Conservation (phyloP, 1,139 yeast species). For the Groenewaldozyma auringiensis region DNA sequence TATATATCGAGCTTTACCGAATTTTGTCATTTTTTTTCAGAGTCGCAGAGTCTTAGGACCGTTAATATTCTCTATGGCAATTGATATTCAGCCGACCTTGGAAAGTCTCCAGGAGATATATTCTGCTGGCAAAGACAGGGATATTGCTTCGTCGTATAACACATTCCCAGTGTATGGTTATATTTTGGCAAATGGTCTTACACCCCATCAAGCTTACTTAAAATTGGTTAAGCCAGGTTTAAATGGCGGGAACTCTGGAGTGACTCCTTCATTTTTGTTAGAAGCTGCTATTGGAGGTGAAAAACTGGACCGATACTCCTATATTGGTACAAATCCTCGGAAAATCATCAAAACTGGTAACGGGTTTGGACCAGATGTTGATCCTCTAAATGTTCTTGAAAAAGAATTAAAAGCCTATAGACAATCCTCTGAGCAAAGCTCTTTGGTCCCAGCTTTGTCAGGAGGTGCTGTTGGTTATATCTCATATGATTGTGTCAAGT, state of each 20-base stretch:
- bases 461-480: slow-evolving; percentile 97
- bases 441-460: slow-evolving; percentile 54
- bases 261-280: slow-evolving; percentile 66
- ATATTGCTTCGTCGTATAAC: slow-evolving; percentile 30
- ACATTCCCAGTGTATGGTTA: slow-evolving; percentile 74
- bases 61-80: not conserved
- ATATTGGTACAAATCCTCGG: slow-evolving; percentile 79
- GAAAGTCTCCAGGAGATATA: slow-evolving; percentile 11
- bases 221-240: slow-evolving; percentile 65
- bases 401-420: slow-evolving; percentile 54
- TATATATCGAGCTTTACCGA: too few relatives aligned
- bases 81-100: slow-evolving; percentile 15
- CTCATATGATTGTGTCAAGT: slow-evolving; percentile 91
- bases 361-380: slow-evolving; percentile 51
- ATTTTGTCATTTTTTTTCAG: too few relatives aligned
- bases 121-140: slow-evolving; percentile 9
- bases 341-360: slow-evolving; percentile 74
- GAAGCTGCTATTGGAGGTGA: slow-evolving; percentile 90
- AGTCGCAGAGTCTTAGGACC: not conserved
- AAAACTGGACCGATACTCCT: slow-evolving; percentile 80
- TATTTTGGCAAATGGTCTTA: slow-evolving; percentile 66
- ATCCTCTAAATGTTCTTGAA: slow-evolving; percentile 72
- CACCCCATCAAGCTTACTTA: slow-evolving; percentile 86
- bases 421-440: slow-evolving; percentile 57
- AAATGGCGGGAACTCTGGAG: slow-evolving; percentile 36